Percentiles rank a stretch among this genome's conserved stretches.
phyloP scores from a whole-genome alignment of 768 basidiomycete genomes.

The Flagelloscypha sp. region DNA sequence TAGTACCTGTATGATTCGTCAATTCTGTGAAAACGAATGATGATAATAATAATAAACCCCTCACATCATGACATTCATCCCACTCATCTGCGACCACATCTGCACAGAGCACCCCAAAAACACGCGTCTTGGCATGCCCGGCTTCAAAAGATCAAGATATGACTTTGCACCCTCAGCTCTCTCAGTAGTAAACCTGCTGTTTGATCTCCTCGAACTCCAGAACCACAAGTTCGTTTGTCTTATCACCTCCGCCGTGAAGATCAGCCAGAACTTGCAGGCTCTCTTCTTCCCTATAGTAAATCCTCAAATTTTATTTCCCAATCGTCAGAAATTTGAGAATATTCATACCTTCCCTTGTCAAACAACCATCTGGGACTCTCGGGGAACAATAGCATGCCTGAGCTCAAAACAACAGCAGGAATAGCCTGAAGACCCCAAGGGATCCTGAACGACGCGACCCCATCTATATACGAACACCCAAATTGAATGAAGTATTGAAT shows the following conservation, averaged over 20 bases:
- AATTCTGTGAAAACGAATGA: too few species aligned
- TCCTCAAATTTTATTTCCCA: neutral
- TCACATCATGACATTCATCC: constrained; percentile 51
- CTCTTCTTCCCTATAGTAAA: constrained; percentile 20
- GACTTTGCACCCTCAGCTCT: constrained; percentile 41
- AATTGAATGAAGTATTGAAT: constrained; percentile 45
- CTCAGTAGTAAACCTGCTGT: constrained; percentile 26
- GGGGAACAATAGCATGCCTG: constrained; percentile 41
- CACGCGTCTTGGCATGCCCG: constrained; percentile 41
- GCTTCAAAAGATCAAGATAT: constrained; percentile 37
- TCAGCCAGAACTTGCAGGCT: constrained; percentile 45
- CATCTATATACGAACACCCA: constrained; percentile 39
- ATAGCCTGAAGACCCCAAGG: constrained; percentile 49
- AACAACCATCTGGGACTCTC: constrained; percentile 45
- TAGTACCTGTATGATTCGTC: constrained; percentile 47
- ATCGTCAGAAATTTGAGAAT: constrained; percentile 11
- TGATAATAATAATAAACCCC: too few species aligned
- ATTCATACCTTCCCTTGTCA: constrained; percentile 32
- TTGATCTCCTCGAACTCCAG: constrained; percentile 44
- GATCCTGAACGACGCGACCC: constrained; percentile 43
- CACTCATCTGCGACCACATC: constrained; percentile 47
- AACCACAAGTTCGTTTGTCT: constrained; percentile 32
- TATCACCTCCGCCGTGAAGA: constrained; percentile 38
- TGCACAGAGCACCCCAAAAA: constrained; percentile 39
- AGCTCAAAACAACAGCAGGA: constrained; percentile 40